These are phyloP conservation scores for Arthroderma uncinatum DNA, from an alignment of 2,329 filamentous ascomycete genomes.

Conservation along the genomic window DNA sequence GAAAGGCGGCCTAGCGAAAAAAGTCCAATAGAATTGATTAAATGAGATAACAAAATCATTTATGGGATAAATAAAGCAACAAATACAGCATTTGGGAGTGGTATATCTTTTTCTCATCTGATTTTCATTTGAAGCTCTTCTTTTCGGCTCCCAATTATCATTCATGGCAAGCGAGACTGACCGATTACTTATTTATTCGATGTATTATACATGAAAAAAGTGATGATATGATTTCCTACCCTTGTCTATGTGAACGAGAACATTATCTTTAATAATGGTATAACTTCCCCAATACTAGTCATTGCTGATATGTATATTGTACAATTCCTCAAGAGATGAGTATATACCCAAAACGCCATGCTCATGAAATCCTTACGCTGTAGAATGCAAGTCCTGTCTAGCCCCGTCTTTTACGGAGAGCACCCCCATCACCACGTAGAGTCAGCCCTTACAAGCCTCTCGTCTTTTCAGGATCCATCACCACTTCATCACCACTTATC, in stretches of 20 bases:
- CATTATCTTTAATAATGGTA: not conserved
- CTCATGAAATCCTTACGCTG: not conserved
- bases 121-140: not conserved
- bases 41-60: not conserved
- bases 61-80: not conserved
- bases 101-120: not conserved
- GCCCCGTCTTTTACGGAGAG: not conserved
- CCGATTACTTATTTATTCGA: not conserved
- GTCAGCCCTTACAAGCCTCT: slow-evolving; percentile 24
- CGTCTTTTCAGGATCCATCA: slow-evolving; percentile 40
- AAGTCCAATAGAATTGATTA: slow-evolving; percentile 9
- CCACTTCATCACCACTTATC: slow-evolving; percentile 55
- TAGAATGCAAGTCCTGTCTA: not conserved
- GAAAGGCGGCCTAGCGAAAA: slow-evolving; percentile 9
- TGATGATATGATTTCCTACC: not conserved
- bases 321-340: not conserved
- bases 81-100: not conserved
- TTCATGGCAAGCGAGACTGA: not conserved
- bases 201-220: slow-evolving; percentile 1
- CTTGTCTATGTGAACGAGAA: not conserved
- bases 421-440: not conserved
- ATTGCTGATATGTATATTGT: not conserved
- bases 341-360: not conserved
- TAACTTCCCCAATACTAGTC: too few species aligned
- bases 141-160: not conserved